These are phyloP conservation scores for Colletotrichum cordylinicola DNA, from an alignment of 2,329 filamentous ascomycete genomes.

Conservation along the genomic window DNA sequence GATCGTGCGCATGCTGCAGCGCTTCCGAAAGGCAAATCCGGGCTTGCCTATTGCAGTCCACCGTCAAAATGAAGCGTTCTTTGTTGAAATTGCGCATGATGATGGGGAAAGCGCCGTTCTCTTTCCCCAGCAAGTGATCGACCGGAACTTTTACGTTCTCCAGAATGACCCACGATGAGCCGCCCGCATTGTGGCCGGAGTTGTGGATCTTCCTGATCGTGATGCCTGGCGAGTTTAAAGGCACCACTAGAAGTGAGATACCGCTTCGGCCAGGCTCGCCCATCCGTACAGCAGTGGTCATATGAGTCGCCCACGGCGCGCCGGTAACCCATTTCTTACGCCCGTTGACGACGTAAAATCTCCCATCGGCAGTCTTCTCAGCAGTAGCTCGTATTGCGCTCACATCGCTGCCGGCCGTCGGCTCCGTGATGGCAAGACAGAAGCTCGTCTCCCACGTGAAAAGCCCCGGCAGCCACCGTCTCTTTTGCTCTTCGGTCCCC, in stretches of 20 bases:
- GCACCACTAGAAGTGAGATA: conserved; percentile 64
- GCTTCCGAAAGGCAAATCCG: conserved; percentile 61
- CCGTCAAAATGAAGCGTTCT: conserved; percentile 64
- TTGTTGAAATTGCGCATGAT: conserved; percentile 67
- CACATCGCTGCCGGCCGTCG: conserved; percentile 61
- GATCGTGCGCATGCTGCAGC: conserved; percentile 53
- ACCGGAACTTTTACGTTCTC: conserved; percentile 61
- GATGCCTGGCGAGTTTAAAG: conserved; percentile 55
- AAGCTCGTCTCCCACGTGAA: conserved; percentile 65
- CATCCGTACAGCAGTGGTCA: conserved; percentile 67
- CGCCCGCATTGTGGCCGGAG: conserved; percentile 70
- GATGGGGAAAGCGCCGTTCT: conserved; percentile 61
- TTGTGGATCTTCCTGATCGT: conserved; percentile 63
- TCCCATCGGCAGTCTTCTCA: conserved; percentile 43
- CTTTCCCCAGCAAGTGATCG: conserved; percentile 57
- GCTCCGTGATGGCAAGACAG: conserved; percentile 71
- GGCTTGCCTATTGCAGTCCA: conserved; percentile 61
- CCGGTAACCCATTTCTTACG: conserved; percentile 75
- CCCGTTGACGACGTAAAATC: conserved; percentile 67
- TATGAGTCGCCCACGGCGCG: conserved; percentile 64
- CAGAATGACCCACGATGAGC: conserved; percentile 61
- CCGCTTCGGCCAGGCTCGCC: conserved; percentile 58
- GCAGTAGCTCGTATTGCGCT: conserved; percentile 68
- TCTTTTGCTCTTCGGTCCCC: conserved; percentile 65
- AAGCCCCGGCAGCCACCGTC: conserved; percentile 62